Base-by-base conservation (phyloP, 2,329 filamentous ascomycete genomes). In the Dichotomopilus funicola region DNA sequence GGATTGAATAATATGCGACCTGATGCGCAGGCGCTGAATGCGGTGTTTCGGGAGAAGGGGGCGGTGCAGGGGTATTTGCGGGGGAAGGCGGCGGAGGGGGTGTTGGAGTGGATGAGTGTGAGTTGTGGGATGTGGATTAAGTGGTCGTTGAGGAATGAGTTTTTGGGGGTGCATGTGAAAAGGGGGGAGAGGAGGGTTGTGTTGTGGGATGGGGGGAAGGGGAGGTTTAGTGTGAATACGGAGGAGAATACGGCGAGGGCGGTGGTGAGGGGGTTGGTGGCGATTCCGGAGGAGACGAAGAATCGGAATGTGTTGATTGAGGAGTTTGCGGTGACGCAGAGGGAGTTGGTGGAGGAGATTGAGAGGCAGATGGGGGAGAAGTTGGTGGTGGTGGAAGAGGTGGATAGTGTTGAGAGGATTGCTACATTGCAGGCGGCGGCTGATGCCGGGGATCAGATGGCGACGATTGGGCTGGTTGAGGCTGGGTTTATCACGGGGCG, bases 321-420 rank as follows among this genome's bases (percentile, higher is more conserved):
- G 51, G 69, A 72, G 51, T 68, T 70, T 53, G 64, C 63, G 1
- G 57, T 66, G 13, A 67, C 65, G 5, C 69, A 70, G 59, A 65
- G 61, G 41, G 61, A 68, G 54, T 46, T 72, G 10, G 59, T 79
- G 43, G 76, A 76, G 50, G 74, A 77, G 7, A 67, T 80, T 2
- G 78, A 81, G 63, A 71, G 73, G 10, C 71, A 76, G 5, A 74
- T 78, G 56, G 72, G 76, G 2, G 68, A 75, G n/a, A 73, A 74
- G 42, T 68, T 68, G 49, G 40, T 45, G 49, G 40, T 45, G 3
- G 62, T 58, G 1, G 65, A 68, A 42, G 61, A 36, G 2, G 40
- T 71, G 37, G 59, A 69, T 36, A 67, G 64, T 46, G 37, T 55
- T 3, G 58, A 59, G n/a, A 37, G 52, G 34, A 64, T 68, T 46